Percentiles rank a stretch among this genome's conserved stretches.
phyloP scores from a whole-genome alignment of 139 green algal species.

The Chlorella ohadii region DNA sequence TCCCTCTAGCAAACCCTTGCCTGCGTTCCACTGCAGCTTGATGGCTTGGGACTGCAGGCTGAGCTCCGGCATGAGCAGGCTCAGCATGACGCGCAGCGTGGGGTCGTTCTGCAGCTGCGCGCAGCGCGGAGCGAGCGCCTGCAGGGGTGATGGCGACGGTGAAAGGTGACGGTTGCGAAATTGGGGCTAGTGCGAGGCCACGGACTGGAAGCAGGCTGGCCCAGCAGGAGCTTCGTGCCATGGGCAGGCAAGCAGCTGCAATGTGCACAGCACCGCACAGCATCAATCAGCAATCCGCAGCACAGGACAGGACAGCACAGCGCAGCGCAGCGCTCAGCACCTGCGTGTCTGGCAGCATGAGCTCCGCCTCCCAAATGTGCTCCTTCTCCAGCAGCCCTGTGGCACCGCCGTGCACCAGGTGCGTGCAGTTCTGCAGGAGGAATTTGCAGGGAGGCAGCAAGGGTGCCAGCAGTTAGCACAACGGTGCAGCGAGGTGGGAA shows the following conservation, averaged over 20 bases:
- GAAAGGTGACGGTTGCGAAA: background rate
- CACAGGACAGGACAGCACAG: too few species aligned
- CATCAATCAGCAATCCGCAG: too few species aligned
- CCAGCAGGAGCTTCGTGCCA: too few species aligned
- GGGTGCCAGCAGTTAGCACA: too few species aligned
- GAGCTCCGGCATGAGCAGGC: conserved; percentile 63
- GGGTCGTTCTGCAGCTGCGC: conserved; percentile 58
- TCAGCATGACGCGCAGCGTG: conserved; percentile 72
- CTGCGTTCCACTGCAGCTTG: conserved; percentile 81
- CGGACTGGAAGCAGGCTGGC: too few species aligned
- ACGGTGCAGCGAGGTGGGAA: too few species aligned
- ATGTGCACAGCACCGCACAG: too few species aligned
- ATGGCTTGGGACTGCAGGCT: conserved; percentile 72
- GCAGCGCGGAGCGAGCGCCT: conserved; percentile 55
- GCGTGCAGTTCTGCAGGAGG: conserved; percentile 64
- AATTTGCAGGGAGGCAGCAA: too few species aligned
- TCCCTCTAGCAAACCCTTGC: background rate
- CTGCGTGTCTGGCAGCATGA: conserved; percentile 41
- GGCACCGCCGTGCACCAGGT: conserved; percentile 55
- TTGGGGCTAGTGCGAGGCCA: too few species aligned
- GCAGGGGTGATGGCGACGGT: background rate
- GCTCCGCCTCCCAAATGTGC: conserved; percentile 61
- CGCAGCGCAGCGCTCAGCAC: too few species aligned
- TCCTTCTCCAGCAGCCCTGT: conserved; percentile 67
- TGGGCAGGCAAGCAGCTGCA: too few species aligned